Conservation (phyloP, 2,329 filamentous ascomycete genomes). For the Scedosporium aurantiacum region DNA sequence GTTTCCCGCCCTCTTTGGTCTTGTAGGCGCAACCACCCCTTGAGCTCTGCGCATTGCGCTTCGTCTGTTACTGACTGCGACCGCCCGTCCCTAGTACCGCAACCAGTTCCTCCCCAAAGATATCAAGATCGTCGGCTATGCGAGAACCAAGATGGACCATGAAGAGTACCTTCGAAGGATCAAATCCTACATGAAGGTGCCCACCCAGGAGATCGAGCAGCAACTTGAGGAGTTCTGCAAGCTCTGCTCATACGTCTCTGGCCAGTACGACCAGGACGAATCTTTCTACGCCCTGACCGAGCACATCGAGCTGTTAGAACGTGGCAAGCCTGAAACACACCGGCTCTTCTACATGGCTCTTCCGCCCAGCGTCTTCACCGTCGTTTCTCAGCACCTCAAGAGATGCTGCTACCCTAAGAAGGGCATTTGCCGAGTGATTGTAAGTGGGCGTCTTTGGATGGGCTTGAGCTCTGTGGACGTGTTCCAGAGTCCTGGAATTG, state of each 20-base stretch:
- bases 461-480: too few species aligned
- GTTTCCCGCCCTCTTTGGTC: conserved; percentile 95
- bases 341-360: conserved; percentile 99
- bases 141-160: conserved; percentile 98
- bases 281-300: conserved; percentile 78
- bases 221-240: conserved; percentile 83
- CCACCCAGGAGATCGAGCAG: conserved; percentile 93
- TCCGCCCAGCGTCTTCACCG: conserved; percentile 94
- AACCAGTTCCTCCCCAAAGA: conserved; percentile 98
- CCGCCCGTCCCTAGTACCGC: conserved; percentile 55
- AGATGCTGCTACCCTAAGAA: conserved; percentile 88
- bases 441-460: conserved; percentile 32
- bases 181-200: conserved; percentile 97
- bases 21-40: conserved; percentile 49
- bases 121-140: conserved; percentile 96
- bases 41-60: neutral
- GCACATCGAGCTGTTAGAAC: conserved; percentile 77
- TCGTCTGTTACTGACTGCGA: neutral
- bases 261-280: conserved; percentile 95
- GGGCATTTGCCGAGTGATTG: conserved; percentile 88
- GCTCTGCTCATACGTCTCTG: conserved; percentile 88
- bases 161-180: conserved; percentile 89
- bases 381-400: conserved; percentile 95
- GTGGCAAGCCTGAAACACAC: conserved; percentile 71
- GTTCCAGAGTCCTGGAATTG: neutral